phyloP scores from a whole-genome alignment of 495 filamentous ascomycete species.

The Hypomontagnella submonticulosa region DNA sequence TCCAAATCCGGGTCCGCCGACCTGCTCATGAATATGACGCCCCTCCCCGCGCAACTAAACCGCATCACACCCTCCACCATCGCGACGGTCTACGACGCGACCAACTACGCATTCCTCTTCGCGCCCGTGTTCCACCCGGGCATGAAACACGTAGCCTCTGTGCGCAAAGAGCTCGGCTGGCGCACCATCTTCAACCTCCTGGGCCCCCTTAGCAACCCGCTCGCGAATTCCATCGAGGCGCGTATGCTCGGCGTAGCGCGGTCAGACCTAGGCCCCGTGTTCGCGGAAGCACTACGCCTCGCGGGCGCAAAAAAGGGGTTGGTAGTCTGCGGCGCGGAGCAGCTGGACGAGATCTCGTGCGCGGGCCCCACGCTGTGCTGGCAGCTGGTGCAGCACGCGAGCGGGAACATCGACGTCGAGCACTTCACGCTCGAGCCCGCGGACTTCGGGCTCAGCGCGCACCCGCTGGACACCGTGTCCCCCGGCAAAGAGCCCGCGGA shows the following conservation, averaged over 20 bases:
- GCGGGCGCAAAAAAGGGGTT: slow-evolving; percentile 84
- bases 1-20: slow-evolving; percentile 96
- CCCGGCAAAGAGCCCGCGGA: slow-evolving; percentile 86
- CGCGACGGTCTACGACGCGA: slow-evolving; percentile 72
- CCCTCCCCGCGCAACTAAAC: slow-evolving; percentile 74
- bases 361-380: slow-evolving; percentile 90
- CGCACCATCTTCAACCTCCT: slow-evolving; percentile 97
- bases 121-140: slow-evolving; percentile 96
- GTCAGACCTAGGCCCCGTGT: slow-evolving; percentile 82
- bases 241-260: slow-evolving; percentile 93
- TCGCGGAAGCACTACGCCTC: slow-evolving; percentile 83
- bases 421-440: slow-evolving; percentile 78
- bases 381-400: slow-evolving; percentile 69
- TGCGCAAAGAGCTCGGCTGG: slow-evolving; percentile 85
- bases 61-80: slow-evolving; percentile 78
- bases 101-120: slow-evolving; percentile 96
- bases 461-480: slow-evolving; percentile 79
- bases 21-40: slow-evolving; percentile 77
- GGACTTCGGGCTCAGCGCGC: slow-evolving; percentile 84
- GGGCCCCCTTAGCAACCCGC: slow-evolving; percentile 89
- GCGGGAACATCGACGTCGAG: slow-evolving; percentile 68
- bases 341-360: slow-evolving; percentile 94
- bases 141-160: slow-evolving; percentile 84
- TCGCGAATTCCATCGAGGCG: slow-evolving; percentile 82
- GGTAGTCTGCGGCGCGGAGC: slow-evolving; percentile 92